Conservation (phyloP, 805 yeast species). For the Sugiyamaella qingdaonensis region DNA sequence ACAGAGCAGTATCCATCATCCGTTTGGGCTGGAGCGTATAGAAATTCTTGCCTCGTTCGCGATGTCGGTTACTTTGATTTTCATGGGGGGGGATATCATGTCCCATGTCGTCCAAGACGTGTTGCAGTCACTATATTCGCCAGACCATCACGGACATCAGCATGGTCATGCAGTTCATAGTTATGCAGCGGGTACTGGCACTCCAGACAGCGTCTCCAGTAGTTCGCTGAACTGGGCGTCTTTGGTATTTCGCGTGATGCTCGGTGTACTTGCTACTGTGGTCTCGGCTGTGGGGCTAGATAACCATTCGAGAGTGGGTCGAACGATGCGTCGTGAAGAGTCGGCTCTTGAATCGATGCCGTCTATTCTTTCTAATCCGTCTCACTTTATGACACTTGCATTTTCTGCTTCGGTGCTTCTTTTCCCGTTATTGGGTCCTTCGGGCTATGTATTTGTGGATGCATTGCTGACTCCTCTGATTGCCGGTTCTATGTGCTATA, state of each 20-base stretch:
- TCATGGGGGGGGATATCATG: constrained; percentile 85
- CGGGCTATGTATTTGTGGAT: constrained; percentile 30
- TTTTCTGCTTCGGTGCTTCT: constrained; percentile 30
- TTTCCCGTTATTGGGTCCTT: constrained; percentile 29
- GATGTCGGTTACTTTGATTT: constrained; percentile 72
- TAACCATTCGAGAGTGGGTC: constrained; percentile 32
- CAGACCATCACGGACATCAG: constrained; percentile 31
- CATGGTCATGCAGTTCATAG: constrained; percentile 13
- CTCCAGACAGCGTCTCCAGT: constrained; percentile 5
- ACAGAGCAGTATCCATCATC: constrained; percentile 72
- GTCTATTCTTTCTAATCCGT: constrained; percentile 26
- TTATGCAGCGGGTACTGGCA: constrained; percentile 10
- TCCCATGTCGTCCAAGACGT: constrained; percentile 84
- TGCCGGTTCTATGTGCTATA: constrained; percentile 37
- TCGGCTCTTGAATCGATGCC: constrained; percentile 16
- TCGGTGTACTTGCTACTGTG: constrained; percentile 30
- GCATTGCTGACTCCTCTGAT: constrained; percentile 35
- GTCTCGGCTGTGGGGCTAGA: constrained; percentile 34
- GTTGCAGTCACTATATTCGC: constrained; percentile 34
- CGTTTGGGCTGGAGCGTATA: constrained; percentile 89
- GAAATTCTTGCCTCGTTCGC: constrained; percentile 89
- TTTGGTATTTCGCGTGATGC: constrained; percentile 24
- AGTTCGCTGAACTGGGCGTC: constrained; percentile 17
- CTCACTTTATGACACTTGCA: constrained; percentile 31
- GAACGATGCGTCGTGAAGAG: constrained; percentile 19